Evolutionary conservation across 345 rosid genomes (phyloP).

Genomic region (Linum lewisii): DNA sequence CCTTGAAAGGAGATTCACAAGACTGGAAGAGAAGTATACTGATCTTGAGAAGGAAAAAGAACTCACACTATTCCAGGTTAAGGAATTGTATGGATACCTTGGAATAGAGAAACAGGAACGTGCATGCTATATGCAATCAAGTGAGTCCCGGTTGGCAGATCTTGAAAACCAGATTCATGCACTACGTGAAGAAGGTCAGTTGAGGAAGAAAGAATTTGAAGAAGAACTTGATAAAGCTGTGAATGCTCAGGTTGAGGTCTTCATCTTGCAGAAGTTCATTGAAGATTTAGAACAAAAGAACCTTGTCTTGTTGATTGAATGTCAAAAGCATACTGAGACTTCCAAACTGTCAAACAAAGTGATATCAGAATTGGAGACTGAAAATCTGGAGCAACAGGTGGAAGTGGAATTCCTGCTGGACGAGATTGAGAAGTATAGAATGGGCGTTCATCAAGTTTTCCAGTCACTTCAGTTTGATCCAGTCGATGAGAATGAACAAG

Average conservation of each 20-base stretch:
- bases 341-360: conserved; percentile 21
- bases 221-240: conserved; percentile 65
- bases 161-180: conserved; percentile 56
- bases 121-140: conserved; percentile 37
- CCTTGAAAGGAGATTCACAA: conserved; percentile 57
- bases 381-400: conserved; percentile 29
- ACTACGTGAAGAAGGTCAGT: conserved; percentile 56
- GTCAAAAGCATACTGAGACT: conserved; percentile 24
- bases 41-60: conserved; percentile 22
- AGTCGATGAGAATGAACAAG: conserved; percentile 23
- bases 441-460: conserved; percentile 19
- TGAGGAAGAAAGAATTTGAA: conserved; percentile 46
- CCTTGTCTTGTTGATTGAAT: conserved; percentile 18
- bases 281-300: conserved; percentile 28
- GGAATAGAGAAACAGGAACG: conserved; percentile 52
- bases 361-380: conserved; percentile 22
- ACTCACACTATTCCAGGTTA: conserved; percentile 14
- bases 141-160: conserved; percentile 53
- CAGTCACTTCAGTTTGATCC: conserved; percentile 53
- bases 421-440: conserved; percentile 22
- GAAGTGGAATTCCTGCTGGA: conserved; percentile 24
- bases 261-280: conserved; percentile 26
- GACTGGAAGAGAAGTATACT: conserved; percentile 30
- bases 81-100: conserved; percentile 38
- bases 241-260: conserved; percentile 25